Conservation (phyloP, 805 yeast genomes). For the Yamadazyma akitaensis region DNA sequence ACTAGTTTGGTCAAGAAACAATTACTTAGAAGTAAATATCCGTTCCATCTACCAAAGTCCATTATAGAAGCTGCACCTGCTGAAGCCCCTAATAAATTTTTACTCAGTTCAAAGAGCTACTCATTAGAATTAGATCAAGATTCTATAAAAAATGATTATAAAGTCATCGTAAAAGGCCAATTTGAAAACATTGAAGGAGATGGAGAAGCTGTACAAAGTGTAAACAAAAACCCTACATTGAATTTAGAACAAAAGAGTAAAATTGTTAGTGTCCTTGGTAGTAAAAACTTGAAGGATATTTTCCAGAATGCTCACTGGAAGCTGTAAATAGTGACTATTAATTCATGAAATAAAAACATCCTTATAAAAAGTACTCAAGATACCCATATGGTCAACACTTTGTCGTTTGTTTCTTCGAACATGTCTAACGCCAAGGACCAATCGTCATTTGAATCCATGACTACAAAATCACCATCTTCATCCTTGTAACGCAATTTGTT, state of each 20-base stretch:
- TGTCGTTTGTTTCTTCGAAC: constrained; percentile 33
- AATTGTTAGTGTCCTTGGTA: constrained; percentile 23
- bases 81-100: constrained; percentile 25
- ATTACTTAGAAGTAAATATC: constrained; percentile 38
- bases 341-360: constrained; percentile 2
- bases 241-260: constrained; percentile 23
- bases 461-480: constrained; percentile 93
- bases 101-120: constrained; percentile 28
- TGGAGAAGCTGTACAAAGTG: constrained; percentile 3
- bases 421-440: constrained; percentile 79
- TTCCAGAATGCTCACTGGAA: constrained; percentile 19
- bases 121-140: constrained; percentile 21
- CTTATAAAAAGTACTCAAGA: constrained; percentile 16
- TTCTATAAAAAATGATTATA: constrained; percentile 23
- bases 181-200: constrained; percentile 11
- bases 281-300: constrained; percentile 6
- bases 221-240: constrained; percentile 29
- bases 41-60: constrained; percentile 35
- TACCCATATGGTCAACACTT: constrained; percentile 39
- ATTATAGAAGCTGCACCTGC: constrained; percentile 22
- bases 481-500: constrained; percentile 75
- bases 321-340: constrained; percentile 6
- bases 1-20: constrained; percentile 40
- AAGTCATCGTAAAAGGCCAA: constrained; percentile 33
- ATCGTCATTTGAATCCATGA: constrained; percentile 82